Conservation (phyloP, 2,329 filamentous ascomycete species). For the Stachybotrys chartarum region DNA sequence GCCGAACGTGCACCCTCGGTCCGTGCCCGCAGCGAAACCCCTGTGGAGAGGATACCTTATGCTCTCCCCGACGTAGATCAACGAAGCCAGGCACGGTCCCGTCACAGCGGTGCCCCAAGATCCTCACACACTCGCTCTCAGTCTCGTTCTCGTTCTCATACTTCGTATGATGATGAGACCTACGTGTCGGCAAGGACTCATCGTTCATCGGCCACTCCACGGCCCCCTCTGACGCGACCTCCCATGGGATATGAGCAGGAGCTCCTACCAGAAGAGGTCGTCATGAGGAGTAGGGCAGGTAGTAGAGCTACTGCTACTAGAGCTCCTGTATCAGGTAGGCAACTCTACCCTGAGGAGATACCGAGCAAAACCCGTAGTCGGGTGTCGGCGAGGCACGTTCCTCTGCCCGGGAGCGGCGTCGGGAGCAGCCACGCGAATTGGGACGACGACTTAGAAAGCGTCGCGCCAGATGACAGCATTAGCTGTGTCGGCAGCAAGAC, state of each 20-base stretch:
- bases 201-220: constrained; percentile 14
- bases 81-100: constrained; percentile 32
- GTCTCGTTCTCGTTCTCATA: constrained; percentile 14
- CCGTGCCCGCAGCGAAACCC: constrained; percentile 34
- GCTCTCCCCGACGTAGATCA: constrained; percentile 33
- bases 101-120: constrained; percentile 20
- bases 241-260: constrained; percentile 16
- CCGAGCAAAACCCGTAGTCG: constrained; percentile 15
- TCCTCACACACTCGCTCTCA: constrained; percentile 8
- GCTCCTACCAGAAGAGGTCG: constrained; percentile 9
- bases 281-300: constrained; percentile 21
- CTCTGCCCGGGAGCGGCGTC: constrained; percentile 32
- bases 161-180: constrained; percentile 27
- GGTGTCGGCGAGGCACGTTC: constrained; percentile 24
- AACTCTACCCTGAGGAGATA: constrained; percentile 8
- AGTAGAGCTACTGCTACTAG: constrained; percentile 16
- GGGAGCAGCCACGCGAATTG: constrained; percentile 33
- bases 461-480: constrained; percentile 55
- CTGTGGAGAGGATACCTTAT: constrained; percentile 26
- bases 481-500: constrained; percentile 46
- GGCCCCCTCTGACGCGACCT: constrained; percentile 11
- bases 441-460: constrained; percentile 43
- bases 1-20: constrained; percentile 17
- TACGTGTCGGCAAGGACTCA: constrained; percentile 34
- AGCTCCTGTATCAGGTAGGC: constrained; percentile 9